A percentile compares a stretch with the other conserved stretches of the same genome.
These are phyloP conservation scores for Xylariaceae sp. DNA, from an alignment of 2,329 filamentous ascomycete species.

Conservation along the genomic window DNA sequence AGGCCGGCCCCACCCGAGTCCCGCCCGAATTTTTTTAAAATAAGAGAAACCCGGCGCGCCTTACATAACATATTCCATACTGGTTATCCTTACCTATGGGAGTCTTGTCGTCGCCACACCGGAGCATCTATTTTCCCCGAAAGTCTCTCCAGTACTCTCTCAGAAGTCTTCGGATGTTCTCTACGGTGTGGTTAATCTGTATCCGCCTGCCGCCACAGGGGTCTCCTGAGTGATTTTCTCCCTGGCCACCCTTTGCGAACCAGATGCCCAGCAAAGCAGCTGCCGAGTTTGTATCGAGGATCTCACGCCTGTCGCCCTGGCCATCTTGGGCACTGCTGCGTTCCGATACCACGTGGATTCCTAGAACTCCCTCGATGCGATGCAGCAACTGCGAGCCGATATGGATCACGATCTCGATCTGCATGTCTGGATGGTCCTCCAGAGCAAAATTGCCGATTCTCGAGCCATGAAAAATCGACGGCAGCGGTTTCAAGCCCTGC, in stretches of 20 bases:
- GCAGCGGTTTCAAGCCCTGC: conserved; percentile 7
- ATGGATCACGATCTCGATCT: conserved; percentile 9
- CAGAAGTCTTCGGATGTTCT: conserved; percentile 6
- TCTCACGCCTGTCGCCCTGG: conserved; percentile 1
- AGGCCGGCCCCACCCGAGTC: too few relatives aligned
- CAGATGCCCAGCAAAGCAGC: conserved; percentile 4
- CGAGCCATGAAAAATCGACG: conserved; percentile 1
- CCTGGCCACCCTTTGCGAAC: conserved; percentile 3
- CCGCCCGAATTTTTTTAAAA: too few relatives aligned
- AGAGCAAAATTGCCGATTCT: conserved; percentile 1
- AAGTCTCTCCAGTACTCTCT: conserved; percentile 8
- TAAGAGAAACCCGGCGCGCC: too few relatives aligned
- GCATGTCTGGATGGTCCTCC: conserved; percentile 6
- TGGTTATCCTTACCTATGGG: too few relatives aligned
- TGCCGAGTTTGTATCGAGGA: conserved; percentile 5
- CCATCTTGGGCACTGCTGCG: not conserved
- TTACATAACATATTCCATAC: too few relatives aligned
- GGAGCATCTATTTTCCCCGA: not conserved
- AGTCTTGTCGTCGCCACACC: too few relatives aligned
- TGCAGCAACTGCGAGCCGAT: conserved; percentile 5
- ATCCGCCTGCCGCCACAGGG: conserved; percentile 2
- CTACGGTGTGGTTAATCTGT: conserved; percentile 8
- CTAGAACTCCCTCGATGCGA: conserved; percentile 2
- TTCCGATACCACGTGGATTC: conserved; percentile 7
- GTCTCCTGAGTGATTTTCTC: not conserved